phyloP scores from a whole-genome alignment of 2,329 filamentous ascomycete genomes.

The Apiospora rasikravindrae region DNA sequence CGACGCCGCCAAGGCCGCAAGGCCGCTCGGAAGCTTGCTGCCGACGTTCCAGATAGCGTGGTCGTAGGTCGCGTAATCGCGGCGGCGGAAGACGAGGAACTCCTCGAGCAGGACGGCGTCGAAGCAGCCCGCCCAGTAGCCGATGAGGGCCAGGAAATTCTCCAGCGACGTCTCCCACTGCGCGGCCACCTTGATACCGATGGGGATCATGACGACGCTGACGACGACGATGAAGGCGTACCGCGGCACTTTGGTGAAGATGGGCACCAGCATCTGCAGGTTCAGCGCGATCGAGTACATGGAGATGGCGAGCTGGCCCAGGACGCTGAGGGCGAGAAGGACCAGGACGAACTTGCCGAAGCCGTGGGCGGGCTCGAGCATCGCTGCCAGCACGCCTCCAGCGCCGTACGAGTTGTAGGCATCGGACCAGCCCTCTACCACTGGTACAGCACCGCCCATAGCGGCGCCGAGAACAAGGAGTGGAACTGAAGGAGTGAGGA shows the following conservation, averaged over 20 bases:
- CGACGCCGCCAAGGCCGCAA: slow-evolving; percentile 53
- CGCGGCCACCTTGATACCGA: slow-evolving; percentile 45
- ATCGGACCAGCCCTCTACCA: slow-evolving; percentile 29
- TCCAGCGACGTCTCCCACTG: slow-evolving; percentile 48
- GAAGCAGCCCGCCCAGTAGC: slow-evolving; percentile 52
- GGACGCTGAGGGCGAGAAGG: slow-evolving; percentile 43
- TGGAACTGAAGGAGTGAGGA: slow-evolving; percentile 54
- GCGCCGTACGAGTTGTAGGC: slow-evolving; percentile 31
- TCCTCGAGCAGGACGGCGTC: slow-evolving; percentile 48
- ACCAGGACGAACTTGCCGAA: slow-evolving; percentile 45
- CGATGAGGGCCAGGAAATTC: slow-evolving; percentile 51
- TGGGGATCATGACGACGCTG: slow-evolving; percentile 46
- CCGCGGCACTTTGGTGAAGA: slow-evolving; percentile 46
- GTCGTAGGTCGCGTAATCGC: slow-evolving; percentile 51
- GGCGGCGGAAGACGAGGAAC: slow-evolving; percentile 53
- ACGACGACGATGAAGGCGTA: slow-evolving; percentile 47
- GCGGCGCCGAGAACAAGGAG: slow-evolving; percentile 49
- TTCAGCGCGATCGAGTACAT: slow-evolving; percentile 47
- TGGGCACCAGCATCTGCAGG: slow-evolving; percentile 47
- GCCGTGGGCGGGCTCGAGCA: slow-evolving; percentile 36
- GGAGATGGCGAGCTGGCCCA: slow-evolving; percentile 44
- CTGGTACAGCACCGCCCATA: slow-evolving; percentile 32
- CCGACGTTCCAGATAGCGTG: slow-evolving; percentile 54
- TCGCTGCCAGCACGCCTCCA: slow-evolving; percentile 32
- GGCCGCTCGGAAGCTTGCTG: slow-evolving; percentile 49